phyloP scores from a whole-genome alignment of 2,329 filamentous ascomycete genomes.

The Trichophyton mentagrophytes region DNA sequence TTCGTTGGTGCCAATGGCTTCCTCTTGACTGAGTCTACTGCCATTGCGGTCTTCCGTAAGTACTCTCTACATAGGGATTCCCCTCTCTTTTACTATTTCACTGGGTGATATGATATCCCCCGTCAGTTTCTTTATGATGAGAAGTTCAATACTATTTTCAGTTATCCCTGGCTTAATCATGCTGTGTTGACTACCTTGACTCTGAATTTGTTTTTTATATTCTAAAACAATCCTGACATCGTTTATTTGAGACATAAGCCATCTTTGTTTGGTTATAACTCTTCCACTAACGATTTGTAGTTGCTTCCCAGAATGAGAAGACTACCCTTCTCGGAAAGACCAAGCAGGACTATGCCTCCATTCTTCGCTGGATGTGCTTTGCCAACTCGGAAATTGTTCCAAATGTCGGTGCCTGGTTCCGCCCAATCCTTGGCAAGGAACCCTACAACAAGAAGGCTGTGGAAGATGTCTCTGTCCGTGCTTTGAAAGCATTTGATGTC shows the following conservation, averaged over 20 bases:
- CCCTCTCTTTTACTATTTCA: constrained; percentile 13
- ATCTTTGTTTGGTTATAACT: constrained; percentile 10
- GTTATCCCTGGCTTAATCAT: constrained; percentile 97
- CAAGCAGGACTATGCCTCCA: constrained; percentile 99
- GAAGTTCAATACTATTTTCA: constrained; percentile 55
- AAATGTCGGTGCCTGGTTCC: constrained; percentile 66
- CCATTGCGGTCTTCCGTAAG: constrained; percentile 96
- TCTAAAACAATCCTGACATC: constrained; percentile 14
- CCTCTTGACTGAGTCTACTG: constrained; percentile 75
- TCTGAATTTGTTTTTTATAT: constrained; percentile 52
- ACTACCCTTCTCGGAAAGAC: constrained; percentile 98
- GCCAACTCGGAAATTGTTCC: constrained; percentile 78
- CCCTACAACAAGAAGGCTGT: constrained; percentile 98
- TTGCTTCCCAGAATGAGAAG: constrained; percentile 99
- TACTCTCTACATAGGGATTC: constrained; percentile 24
- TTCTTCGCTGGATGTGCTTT: constrained; percentile 96
- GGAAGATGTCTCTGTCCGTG: constrained; percentile 61
- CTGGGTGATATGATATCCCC: background rate
- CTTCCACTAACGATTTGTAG: constrained; percentile 37
- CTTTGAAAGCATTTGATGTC: constrained; percentile 55
- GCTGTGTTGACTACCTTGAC: constrained; percentile 64
- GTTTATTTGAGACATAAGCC: background rate
- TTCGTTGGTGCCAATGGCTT: constrained; percentile 90
- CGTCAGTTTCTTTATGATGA: constrained; percentile 50
- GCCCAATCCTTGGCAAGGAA: constrained; percentile 65